phyloP scores from a whole-genome alignment of 306 rosid species.

The Coriaria nepalensis region DNA sequence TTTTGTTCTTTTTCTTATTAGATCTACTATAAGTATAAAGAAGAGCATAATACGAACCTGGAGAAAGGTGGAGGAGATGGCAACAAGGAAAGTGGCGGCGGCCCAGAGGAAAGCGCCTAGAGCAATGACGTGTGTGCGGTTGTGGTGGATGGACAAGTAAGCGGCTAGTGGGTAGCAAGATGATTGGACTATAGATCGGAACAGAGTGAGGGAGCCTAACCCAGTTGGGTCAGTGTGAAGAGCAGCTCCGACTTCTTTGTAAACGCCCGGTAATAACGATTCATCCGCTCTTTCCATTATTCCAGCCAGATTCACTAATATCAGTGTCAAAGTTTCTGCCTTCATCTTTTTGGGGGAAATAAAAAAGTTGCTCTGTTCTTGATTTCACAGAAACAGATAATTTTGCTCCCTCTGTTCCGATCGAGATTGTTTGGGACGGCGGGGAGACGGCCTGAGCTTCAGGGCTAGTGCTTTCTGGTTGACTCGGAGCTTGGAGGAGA shows the following conservation, averaged over 20 bases:
- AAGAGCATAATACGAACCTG: constrained; percentile 25
- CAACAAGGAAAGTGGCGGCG: constrained; percentile 56
- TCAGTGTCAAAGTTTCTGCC: constrained; percentile 37
- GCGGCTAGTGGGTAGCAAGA: constrained; percentile 66
- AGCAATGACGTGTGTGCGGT: constrained; percentile 59
- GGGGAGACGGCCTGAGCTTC: no score
- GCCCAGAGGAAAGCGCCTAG: constrained; percentile 73
- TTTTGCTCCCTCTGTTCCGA: no score
- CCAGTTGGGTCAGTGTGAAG: constrained; percentile 70
- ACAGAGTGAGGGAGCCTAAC: constrained; percentile 61
- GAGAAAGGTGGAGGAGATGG: constrained; percentile 45
- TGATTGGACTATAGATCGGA: constrained; percentile 62
- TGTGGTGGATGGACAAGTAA: constrained; percentile 55
- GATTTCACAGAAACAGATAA: no score
- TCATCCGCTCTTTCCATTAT: constrained; percentile 75
- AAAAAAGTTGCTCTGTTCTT: no score
- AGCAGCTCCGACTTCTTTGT: constrained; percentile 60
- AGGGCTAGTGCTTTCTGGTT: no score
- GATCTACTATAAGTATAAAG: no score
- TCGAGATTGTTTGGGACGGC: no score
- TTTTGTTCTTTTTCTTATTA: no score
- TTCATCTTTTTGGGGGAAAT: no score
- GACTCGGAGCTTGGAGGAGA: no score
- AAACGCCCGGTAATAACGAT: constrained; percentile 68
- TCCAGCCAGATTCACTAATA: constrained; percentile 52